Evolutionary conservation across 2,329 filamentous ascomycete genomes (phyloP), one percentile per base, ranked within the genome.

Genomic region (Allantophomopsis cytisporea): DNA sequence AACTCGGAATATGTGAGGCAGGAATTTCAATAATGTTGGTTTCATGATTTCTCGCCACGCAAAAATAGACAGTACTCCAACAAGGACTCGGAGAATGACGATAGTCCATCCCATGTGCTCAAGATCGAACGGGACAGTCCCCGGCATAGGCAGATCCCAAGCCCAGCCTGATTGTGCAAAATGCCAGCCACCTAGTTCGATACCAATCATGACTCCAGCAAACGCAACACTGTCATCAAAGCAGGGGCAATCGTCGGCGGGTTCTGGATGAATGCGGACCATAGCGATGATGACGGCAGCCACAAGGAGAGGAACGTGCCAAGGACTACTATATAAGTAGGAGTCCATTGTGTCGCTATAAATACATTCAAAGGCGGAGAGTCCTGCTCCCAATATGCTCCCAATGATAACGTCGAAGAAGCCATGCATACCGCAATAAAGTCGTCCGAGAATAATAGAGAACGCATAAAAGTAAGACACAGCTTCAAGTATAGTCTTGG

Each of bases 381-480:
- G 68, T 5, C 71, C 60, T 10, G 78, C 80, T 23, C 91, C 91
- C 41, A 95, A 69, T 12, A 77, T 51, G 40, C 81, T 85, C 6
- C 91, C 91, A 41, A 91, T 60, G 12, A 91, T 62, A 17, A 96
- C 87, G 59, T 98, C 91, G 34, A 91, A 68, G 61, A 96, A 94
- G 10, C 91, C 91, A 61, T 98, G 91, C 91, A 98, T 98, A 44
- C 91, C 91, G 55, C 91, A 98, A 64, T 98, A 96, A 30, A 98
- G 67, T 15, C 91, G 78, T 5, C 91, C 91, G 45, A 96, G 65
- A 32, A 95, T 73, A 54, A 98, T 96, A 18, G 89, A 95, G 11
- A 76, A 63, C 28, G 84, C 85, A 56, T 96, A 98, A 50, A 85
- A 80, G 58, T 91, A 93, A 32, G 81, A 78, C 5, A 84, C 59